phyloP scores from a whole-genome alignment of 805 yeast genomes.

The Teunomyces gatunensis region DNA sequence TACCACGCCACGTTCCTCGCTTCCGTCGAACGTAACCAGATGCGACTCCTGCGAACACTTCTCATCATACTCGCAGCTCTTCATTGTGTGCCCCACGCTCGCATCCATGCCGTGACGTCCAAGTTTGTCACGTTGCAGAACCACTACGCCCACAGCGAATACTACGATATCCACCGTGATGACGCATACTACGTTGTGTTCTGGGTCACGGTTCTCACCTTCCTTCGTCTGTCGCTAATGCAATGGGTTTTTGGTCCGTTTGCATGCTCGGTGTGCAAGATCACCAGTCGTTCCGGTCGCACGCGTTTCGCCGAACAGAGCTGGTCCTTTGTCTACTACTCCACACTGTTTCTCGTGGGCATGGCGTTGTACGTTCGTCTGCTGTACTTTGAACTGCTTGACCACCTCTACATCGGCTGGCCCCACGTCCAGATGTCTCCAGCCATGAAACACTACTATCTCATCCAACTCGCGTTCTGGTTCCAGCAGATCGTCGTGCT shows the following conservation, averaged over 20 bases:
- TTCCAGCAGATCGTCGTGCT: constrained; percentile 74
- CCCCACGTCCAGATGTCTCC: constrained; percentile 63
- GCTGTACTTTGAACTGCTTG: constrained; percentile 57
- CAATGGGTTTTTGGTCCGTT: constrained; percentile 55
- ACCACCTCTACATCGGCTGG: constrained; percentile 64
- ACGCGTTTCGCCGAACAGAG: constrained; percentile 84
- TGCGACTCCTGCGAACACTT: constrained; percentile 29
- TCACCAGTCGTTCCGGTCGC: constrained; percentile 48
- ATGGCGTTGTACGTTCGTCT: constrained; percentile 54
- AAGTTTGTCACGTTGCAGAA: constrained; percentile 38
- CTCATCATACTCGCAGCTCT: constrained; percentile 23
- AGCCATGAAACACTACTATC: constrained; percentile 63
- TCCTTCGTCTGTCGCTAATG: constrained; percentile 62
- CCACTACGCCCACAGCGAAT: constrained; percentile 13
- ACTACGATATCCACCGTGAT: constrained; percentile 54
- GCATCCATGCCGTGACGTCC: constrained; percentile 23
- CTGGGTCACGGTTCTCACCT: constrained; percentile 54
- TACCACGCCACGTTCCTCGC: constrained; percentile 25
- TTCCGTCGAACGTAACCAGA: constrained; percentile 35
- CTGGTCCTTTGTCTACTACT: constrained; percentile 68
- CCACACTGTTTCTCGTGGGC: constrained; percentile 55
- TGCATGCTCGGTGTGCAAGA: constrained; percentile 42
- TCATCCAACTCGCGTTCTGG: constrained; percentile 75
- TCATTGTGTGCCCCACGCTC: constrained; percentile 19
- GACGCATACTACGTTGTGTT: constrained; percentile 54